These are phyloP conservation scores for Trametes pubescens DNA, from an alignment of 1,284 basidiomycete species.

Conservation along the genomic window DNA sequence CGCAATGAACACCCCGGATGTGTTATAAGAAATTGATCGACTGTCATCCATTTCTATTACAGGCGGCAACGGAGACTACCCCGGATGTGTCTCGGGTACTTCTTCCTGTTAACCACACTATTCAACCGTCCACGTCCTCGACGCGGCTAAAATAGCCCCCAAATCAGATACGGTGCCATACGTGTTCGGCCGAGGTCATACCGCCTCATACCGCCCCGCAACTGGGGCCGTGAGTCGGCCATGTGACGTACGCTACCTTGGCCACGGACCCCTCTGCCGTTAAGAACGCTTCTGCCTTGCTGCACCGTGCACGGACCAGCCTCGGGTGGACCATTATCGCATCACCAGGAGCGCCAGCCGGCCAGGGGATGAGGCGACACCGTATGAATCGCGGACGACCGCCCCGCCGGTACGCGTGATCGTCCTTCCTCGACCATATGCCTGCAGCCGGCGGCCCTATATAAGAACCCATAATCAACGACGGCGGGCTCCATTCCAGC, in stretches of 20 bases:
- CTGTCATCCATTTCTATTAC: no score
- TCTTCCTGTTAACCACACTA: background rate
- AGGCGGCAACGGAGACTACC: no score
- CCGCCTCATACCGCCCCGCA: slow-evolving; percentile 16
- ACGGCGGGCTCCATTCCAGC: background rate
- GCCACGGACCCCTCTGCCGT: background rate
- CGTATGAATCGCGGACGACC: slow-evolving; percentile 13
- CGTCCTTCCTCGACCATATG: background rate
- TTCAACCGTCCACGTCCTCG: background rate
- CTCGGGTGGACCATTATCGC: slow-evolving; percentile 29
- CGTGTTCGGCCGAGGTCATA: slow-evolving; percentile 8
- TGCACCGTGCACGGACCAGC: slow-evolving; percentile 25
- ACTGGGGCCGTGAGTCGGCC: slow-evolving; percentile 5
- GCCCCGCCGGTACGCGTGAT: slow-evolving; percentile 7
- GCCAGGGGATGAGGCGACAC: slow-evolving; percentile 10
- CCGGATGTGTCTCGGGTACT: slow-evolving; percentile 6
- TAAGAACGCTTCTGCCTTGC: background rate
- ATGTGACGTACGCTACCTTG: slow-evolving; percentile 20
- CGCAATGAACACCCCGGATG: background rate
- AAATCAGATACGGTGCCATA: background rate
- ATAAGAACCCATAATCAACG: background rate
- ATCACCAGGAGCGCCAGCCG: slow-evolving; percentile 21
- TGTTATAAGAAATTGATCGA: no score
- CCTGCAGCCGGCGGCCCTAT: background rate
- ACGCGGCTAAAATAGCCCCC: background rate